Evolutionary conservation across 179 eudicot genomes (phyloP).

Genomic region (Sideroxylon spinosum): DNA sequence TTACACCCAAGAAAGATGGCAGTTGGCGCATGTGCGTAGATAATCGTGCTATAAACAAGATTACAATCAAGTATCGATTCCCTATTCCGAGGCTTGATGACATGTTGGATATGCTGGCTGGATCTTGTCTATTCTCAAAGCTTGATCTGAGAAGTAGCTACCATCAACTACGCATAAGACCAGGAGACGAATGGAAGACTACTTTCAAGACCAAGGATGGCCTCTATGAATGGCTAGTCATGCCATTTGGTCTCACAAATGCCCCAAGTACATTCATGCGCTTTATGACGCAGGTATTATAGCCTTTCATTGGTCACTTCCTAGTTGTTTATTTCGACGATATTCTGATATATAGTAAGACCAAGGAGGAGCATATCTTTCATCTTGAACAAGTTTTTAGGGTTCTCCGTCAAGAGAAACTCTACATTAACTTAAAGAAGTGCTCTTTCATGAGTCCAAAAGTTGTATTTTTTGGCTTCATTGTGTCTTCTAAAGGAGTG

Average conservation of each 20-base stretch:
- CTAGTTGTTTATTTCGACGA: slow-evolving; percentile 14
- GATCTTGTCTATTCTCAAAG: no score
- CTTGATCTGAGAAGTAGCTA: background rate
- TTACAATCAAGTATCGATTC: no score
- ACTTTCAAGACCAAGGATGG: slow-evolving; percentile 14
- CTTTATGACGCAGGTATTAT: background rate
- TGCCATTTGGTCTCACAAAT: background rate
- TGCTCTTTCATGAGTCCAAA: slow-evolving; percentile 1
- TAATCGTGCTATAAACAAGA: no score
- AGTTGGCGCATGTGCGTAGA: no score
- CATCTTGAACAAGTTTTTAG: background rate
- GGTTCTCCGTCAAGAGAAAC: slow-evolving; percentile 6
- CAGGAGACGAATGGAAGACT: slow-evolving; percentile 10
- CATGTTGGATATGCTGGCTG: no score
- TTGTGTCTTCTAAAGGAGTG: background rate
- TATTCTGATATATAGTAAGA: background rate
- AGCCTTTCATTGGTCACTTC: slow-evolving; percentile 4
- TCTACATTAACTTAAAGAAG: slow-evolving; percentile 10
- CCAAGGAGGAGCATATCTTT: background rate
- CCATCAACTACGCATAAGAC: background rate
- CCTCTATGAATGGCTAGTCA: background rate
- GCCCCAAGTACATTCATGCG: slow-evolving; percentile 12
- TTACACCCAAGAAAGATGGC: no score
- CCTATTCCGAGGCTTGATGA: no score
- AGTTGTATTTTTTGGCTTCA: slow-evolving; percentile 9